Conservation (phyloP, 2,329 filamentous ascomycete species). For the Ascocoryne sarcoides region DNA sequence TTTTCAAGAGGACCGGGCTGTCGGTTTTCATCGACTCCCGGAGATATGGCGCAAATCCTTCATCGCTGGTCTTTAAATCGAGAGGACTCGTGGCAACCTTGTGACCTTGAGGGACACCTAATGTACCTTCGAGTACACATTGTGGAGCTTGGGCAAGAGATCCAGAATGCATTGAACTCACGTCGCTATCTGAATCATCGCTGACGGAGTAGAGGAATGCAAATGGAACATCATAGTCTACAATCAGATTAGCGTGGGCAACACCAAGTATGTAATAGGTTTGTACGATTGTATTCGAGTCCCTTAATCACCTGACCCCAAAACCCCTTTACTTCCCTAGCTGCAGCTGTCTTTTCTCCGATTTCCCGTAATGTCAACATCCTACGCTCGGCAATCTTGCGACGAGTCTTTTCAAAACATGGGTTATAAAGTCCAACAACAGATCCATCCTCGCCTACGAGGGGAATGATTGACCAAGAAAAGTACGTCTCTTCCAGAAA, state of each 20-base stretch:
- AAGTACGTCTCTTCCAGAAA: constrained; percentile 76
- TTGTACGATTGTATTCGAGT: constrained; percentile 57
- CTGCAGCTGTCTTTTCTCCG: constrained; percentile 63
- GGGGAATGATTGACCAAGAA: constrained; percentile 72
- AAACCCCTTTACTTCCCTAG: constrained; percentile 64
- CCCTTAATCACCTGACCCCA: constrained; percentile 63
- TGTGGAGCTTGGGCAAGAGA: constrained; percentile 53
- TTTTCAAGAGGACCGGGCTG: constrained; percentile 57
- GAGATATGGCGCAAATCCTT: constrained; percentile 70
- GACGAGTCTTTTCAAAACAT: constrained; percentile 70
- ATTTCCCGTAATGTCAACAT: constrained; percentile 74
- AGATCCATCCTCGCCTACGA: constrained; percentile 64
- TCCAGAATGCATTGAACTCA: constrained; percentile 62
- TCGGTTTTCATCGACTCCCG: constrained; percentile 65
- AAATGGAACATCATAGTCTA: constrained; percentile 63
- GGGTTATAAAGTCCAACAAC: constrained; percentile 74
- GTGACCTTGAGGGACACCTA: constrained; percentile 61
- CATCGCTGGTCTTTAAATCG: constrained; percentile 60
- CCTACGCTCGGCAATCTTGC: constrained; percentile 68
- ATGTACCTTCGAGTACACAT: constrained; percentile 60
- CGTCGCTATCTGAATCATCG: constrained; percentile 63
- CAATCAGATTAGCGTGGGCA: constrained; percentile 5
- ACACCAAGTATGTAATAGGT: no score
- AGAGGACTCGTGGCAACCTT: constrained; percentile 49
- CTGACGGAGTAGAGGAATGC: constrained; percentile 67